phyloP scores from a whole-genome alignment of 2,329 filamentous ascomycete genomes.

The Alternaria atra region DNA sequence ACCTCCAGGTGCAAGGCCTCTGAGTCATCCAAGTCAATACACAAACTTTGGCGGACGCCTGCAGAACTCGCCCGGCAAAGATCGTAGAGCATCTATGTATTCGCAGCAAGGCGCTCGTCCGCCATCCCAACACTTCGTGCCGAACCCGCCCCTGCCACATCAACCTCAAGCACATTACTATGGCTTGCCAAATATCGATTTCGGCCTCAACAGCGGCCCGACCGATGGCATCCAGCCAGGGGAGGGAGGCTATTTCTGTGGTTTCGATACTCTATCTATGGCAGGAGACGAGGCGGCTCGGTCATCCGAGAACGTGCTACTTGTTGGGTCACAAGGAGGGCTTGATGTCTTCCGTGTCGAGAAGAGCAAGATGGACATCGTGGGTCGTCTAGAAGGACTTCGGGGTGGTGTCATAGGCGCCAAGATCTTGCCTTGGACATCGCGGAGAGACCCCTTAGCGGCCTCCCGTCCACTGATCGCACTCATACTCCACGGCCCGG shows the following conservation, averaged over 20 bases:
- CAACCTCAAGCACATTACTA: slow-evolving; percentile 82
- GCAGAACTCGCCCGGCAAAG: slow-evolving; percentile 45
- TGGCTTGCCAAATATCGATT: slow-evolving; percentile 75
- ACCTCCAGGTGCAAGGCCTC: slow-evolving; percentile 46
- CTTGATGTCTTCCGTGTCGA: slow-evolving; percentile 78
- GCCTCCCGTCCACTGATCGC: slow-evolving; percentile 77
- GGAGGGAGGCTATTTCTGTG: slow-evolving; percentile 78
- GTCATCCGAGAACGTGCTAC: slow-evolving; percentile 68
- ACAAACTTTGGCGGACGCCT: slow-evolving; percentile 53
- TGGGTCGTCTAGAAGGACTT: slow-evolving; percentile 77
- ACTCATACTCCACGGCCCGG: slow-evolving; percentile 81
- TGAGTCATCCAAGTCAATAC: slow-evolving; percentile 60
- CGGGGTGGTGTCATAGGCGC: slow-evolving; percentile 82
- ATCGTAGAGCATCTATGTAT: slow-evolving; percentile 63
- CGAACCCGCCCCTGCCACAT: slow-evolving; percentile 74
- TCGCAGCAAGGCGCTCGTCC: slow-evolving; percentile 56
- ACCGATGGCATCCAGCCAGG: slow-evolving; percentile 67
- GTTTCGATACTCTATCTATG: slow-evolving; percentile 74
- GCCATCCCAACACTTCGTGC: slow-evolving; percentile 57
- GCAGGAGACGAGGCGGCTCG: slow-evolving; percentile 56
- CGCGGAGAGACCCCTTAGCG: slow-evolving; percentile 61
- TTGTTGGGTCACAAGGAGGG: slow-evolving; percentile 82
- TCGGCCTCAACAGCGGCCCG: slow-evolving; percentile 58
- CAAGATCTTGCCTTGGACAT: slow-evolving; percentile 79
- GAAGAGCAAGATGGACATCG: slow-evolving; percentile 73